Percentiles rank a stretch among this genome's conserved stretches.
Evolutionary conservation across 495 filamentous ascomycete genomes (phyloP).

Genomic region (Aspergillus diversus): DNA sequence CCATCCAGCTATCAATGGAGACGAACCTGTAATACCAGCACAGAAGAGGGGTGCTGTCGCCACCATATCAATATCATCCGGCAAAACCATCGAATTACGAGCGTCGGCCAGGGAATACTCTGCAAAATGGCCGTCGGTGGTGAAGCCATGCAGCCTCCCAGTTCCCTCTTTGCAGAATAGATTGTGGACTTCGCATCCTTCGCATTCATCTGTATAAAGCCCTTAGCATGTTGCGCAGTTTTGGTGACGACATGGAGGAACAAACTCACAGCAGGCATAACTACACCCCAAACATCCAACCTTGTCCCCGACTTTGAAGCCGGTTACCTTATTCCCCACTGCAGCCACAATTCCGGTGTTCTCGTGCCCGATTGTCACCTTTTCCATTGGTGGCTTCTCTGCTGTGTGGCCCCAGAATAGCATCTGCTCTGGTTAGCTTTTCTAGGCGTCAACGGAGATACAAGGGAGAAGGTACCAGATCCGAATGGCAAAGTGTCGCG

Average conservation of each 20-base stretch:
- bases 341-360: conserved; percentile 13
- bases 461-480: conserved; percentile 11
- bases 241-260: neutral
- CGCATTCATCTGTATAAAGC: conserved; percentile 13
- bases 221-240: neutral
- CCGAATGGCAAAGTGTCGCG: conserved; percentile 18
- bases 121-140: conserved; percentile 11
- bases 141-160: conserved; percentile 11
- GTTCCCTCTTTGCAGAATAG: conserved; percentile 13
- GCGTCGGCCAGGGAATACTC: conserved; percentile 15
- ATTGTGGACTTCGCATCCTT: conserved; percentile 20
- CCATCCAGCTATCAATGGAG: no score
- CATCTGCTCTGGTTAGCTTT: neutral
- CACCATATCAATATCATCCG: conserved; percentile 9
- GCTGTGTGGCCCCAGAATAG: conserved; percentile 23
- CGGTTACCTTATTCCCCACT: conserved; percentile 8
- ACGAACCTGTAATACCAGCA: conserved; percentile 20
- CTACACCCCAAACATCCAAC: conserved; percentile 21
- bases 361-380: conserved; percentile 21
- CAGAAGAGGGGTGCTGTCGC: conserved; percentile 14
- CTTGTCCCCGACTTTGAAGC: conserved; percentile 17
- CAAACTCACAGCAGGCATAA: conserved; percentile 19
- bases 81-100: conserved; percentile 12
- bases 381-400: conserved; percentile 17
- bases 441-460: neutral